phyloP scores from a whole-genome alignment of 306 rosid species.

The Albizia julibrissin region DNA sequence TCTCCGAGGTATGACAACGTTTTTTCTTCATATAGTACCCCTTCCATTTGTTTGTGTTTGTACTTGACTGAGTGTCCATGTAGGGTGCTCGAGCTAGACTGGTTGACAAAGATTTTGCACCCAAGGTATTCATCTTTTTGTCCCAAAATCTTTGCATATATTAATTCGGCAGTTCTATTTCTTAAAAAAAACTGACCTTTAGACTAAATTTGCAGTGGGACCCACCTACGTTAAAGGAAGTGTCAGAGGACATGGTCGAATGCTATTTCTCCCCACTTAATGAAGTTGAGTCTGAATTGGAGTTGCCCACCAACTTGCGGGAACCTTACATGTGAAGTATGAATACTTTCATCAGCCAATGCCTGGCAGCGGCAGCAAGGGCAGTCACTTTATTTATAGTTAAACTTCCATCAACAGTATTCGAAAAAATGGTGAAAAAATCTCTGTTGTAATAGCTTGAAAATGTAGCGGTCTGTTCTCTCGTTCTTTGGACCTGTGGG shows the following conservation, averaged over 20 bases:
- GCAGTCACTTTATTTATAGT: constrained; percentile 28
- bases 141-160: not conserved
- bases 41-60: constrained; percentile 17
- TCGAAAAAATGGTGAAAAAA: not conserved
- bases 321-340: constrained; percentile 70
- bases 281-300: constrained; percentile 69
- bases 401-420: not conserved
- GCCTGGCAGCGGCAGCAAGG: constrained; percentile 23
- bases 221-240: constrained; percentile 70
- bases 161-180: not conserved
- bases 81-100: constrained; percentile 90
- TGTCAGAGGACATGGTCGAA: constrained; percentile 83
- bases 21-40: not conserved
- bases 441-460: constrained; percentile 35
- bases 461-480: constrained; percentile 16
- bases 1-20: constrained; percentile 62
- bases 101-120: constrained; percentile 88
- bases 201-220: constrained; percentile 72
- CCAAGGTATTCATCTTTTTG: constrained; percentile 60
- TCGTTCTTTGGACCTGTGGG: not conserved
- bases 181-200: not conserved
- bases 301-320: constrained; percentile 71
- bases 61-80: constrained; percentile 14
- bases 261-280: constrained; percentile 54
- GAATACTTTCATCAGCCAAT: constrained; percentile 13